Conservation (phyloP, 306 rosid genomes). For the Pyrus betulifolia region DNA sequence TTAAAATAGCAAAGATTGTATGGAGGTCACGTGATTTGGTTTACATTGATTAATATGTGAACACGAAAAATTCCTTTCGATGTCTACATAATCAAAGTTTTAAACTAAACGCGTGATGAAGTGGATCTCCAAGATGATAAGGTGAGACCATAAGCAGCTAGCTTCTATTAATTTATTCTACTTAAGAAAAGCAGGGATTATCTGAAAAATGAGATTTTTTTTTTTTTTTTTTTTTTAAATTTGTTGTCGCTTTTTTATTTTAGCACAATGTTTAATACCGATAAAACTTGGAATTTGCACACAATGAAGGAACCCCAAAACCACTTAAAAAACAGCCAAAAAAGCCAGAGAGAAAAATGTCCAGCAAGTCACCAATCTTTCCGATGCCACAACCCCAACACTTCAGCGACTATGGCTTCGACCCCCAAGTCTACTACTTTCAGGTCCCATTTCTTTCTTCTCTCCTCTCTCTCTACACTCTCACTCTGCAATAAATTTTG, state of each 20-base stretch:
- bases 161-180: too few species aligned
- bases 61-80: too few species aligned
- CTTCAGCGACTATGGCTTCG: slow-evolving; percentile 94
- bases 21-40: slow-evolving; percentile 3
- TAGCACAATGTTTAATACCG: not conserved
- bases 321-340: not conserved
- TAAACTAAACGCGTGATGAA: not conserved
- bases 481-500: not conserved
- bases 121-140: not conserved
- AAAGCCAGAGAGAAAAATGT: slow-evolving; percentile 25
- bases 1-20: not conserved
- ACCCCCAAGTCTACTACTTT: slow-evolving; percentile 71
- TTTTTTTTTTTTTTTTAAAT: too few species aligned
- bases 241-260: too few species aligned
- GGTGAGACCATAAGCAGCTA: not conserved
- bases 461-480: not conserved
- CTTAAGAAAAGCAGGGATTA: too few species aligned
- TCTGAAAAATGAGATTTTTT: too few species aligned
- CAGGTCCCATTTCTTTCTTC: slow-evolving; percentile 38
- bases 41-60: not conserved
- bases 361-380: slow-evolving; percentile 66
- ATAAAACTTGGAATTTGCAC: slow-evolving; percentile 2
- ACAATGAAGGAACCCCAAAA: not conserved
- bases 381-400: slow-evolving; percentile 84
- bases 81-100: not conserved